Evolutionary conservation across 805 yeast genomes (phyloP), one percentile per base, ranked within the genome.

Genomic region (Cyberlindnera xylosilytica): DNA sequence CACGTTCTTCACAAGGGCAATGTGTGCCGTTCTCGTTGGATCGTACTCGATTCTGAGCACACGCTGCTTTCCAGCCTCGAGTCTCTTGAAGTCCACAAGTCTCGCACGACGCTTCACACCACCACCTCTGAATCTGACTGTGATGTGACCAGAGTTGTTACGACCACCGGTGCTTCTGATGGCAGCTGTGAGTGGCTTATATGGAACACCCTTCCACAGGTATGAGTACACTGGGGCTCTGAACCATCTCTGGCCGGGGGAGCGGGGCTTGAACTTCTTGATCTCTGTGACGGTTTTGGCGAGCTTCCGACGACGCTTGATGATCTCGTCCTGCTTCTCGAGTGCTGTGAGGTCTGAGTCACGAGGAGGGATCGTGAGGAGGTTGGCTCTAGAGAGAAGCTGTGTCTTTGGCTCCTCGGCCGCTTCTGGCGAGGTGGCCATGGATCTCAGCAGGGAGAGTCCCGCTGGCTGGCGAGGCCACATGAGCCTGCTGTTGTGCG

Each of bases 41-140:
- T 93, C 99, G 60, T 88, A 88, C 65, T 93, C 99, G 46, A 93
- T 87, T 62, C 99, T 75, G 49, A 81, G 68, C 18, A 93, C 97
- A 24, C 76, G 74, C 55, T 87, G 93, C 34, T 73, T 75, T 20
- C 97, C 98, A 1, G 81, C 66, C 3, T 62, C 74, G 30, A 62
- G 56, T 58, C 99, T 77, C 54, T 72, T 68, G 57, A 81, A 82
- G 65, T 93, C 99, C 18, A 93, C 74, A 26, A 87, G 63, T 56
- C 99, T 78, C 30, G 87, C 74, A 65, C 99, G 79, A 58, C 91
- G 82, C 64, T 86, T 87, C 63, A 86, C 93, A 27, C 98, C 98
- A 57, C 99, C 99, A 62, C 98, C 99, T 64, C 95, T 80, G 64
- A 93, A 97, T 61, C 99, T 79, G 36, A 87, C 84, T 4, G 96